Conservation (phyloP, 305 asterid genomes). For the Fraxinus latifolia region DNA sequence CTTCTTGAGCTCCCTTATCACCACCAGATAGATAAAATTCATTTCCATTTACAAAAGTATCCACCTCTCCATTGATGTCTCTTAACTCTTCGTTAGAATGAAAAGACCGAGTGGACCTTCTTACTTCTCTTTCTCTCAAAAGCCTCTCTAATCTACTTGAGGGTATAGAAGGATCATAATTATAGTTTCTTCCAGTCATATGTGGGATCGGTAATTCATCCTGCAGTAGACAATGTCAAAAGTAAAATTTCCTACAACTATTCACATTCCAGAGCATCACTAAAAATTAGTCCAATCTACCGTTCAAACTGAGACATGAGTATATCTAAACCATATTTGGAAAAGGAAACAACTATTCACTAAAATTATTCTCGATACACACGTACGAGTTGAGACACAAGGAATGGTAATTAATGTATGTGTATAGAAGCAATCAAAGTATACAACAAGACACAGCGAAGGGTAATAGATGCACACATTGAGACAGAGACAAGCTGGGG, state of each 20-base stretch:
- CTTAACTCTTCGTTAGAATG: constrained; percentile 44
- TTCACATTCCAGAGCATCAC: neutral
- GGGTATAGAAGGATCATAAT: constrained; percentile 39
- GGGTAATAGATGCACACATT: neutral
- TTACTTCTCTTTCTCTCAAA: constrained; percentile 63
- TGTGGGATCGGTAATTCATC: constrained; percentile 31
- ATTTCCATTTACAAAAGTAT: constrained; percentile 33
- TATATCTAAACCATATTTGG: neutral
- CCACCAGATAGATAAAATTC: constrained; percentile 35
- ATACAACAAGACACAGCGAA: neutral
- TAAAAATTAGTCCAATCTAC: neutral
- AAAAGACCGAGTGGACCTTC: constrained; percentile 53
- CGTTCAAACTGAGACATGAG: constrained; percentile 1
- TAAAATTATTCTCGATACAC: neutral
- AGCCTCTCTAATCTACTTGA: constrained; percentile 68
- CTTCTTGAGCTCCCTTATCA: constrained; percentile 48
- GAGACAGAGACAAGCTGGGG: neutral
- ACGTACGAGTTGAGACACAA: neutral
- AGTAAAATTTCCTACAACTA: constrained; percentile 14
- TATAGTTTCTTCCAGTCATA: constrained; percentile 36
- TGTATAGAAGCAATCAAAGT: neutral
- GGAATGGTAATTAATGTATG: neutral
- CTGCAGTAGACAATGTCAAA: constrained; percentile 27
- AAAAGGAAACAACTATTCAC: neutral
- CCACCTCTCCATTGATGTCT: constrained; percentile 41